A percentile compares a stretch with the other conserved stretches of the same genome.
phyloP scores from a whole-genome alignment of 208 protist genomes.

The Tritrichomonas foetus region DNA sequence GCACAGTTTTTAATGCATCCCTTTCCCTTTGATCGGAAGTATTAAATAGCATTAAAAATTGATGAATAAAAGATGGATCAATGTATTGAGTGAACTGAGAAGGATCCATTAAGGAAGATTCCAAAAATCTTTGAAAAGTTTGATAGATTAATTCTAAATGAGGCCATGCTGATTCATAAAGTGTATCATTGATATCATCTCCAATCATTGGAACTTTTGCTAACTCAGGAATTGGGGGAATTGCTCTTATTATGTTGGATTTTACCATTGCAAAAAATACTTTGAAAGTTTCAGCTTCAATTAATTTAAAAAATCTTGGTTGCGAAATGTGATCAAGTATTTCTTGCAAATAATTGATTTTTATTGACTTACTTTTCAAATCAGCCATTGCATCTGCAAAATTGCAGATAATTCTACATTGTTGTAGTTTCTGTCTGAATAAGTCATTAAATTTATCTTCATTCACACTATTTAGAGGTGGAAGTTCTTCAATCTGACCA shows the following conservation, averaged over 20 bases:
- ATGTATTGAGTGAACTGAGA: background rate
- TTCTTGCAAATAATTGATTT: constrained; percentile 14
- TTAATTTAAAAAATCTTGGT: background rate
- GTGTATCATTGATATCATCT: constrained; percentile 33
- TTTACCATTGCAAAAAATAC: constrained; percentile 30
- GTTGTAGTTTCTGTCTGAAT: background rate
- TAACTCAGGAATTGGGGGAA: constrained; percentile 13
- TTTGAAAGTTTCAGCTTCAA: constrained; percentile 18
- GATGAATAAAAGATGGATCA: background rate
- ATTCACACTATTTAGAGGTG: background rate
- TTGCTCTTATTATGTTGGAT: background rate
- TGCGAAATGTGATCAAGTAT: constrained; percentile 35
- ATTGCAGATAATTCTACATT: constrained; percentile 17
- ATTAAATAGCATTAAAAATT: constrained; percentile 33
- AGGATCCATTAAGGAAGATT: background rate
- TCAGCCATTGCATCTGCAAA: background rate
- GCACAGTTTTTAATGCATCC: background rate
- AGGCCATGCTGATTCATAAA: constrained; percentile 36
- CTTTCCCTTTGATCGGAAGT: constrained; percentile 18
- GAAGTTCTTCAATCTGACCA: constrained; percentile 9
- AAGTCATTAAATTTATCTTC: constrained; percentile 35
- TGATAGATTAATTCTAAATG: constrained; percentile 30
- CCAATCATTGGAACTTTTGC: constrained; percentile 32
- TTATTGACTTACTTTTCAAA: constrained; percentile 3
- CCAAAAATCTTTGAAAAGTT: constrained; percentile 30